Conservation (phyloP, 805 yeast genomes). For the Myxozyma vanderwaltii region DNA sequence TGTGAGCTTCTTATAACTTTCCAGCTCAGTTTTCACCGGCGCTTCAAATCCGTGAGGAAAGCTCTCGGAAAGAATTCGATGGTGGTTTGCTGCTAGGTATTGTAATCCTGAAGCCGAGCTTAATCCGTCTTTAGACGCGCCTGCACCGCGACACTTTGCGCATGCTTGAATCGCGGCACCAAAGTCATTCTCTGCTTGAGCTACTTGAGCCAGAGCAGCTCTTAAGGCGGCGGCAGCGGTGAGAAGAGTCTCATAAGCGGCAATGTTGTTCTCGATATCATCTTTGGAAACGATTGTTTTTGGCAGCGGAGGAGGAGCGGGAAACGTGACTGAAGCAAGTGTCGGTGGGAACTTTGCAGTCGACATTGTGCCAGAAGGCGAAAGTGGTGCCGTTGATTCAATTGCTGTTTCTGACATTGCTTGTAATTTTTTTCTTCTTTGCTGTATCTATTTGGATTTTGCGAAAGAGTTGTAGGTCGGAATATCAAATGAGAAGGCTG, state of each 20-base stretch:
- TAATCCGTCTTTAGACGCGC: slow-evolving; percentile 61
- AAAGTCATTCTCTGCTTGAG: slow-evolving; percentile 67
- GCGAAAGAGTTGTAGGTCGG: background rate
- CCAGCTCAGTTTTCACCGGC: slow-evolving; percentile 53
- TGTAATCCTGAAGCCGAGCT: slow-evolving; percentile 76
- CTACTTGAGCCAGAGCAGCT: slow-evolving; percentile 50
- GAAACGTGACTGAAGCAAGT: slow-evolving; percentile 36
- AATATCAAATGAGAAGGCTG: background rate
- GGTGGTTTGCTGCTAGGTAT: slow-evolving; percentile 73
- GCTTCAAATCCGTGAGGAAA: slow-evolving; percentile 57
- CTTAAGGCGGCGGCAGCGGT: slow-evolving; percentile 52
- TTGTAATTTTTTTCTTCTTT: background rate
- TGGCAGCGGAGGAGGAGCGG: slow-evolving; percentile 56
- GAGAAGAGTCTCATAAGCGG: slow-evolving; percentile 52
- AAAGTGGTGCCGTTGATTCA: slow-evolving; percentile 11
- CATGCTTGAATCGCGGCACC: slow-evolving; percentile 69
- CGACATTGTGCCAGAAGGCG: slow-evolving; percentile 28
- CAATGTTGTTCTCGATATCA: slow-evolving; percentile 57
- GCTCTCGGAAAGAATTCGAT: slow-evolving; percentile 64
- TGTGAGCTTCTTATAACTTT: slow-evolving; percentile 50
- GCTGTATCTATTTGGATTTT: background rate
- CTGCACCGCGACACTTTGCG: slow-evolving; percentile 65
- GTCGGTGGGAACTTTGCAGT: slow-evolving; percentile 33
- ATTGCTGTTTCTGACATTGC: slow-evolving; percentile 1
- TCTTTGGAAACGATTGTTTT: slow-evolving; percentile 38